Evolutionary conservation across 2,329 filamentous ascomycete species (phyloP).

Genomic region (Myriosclerotinia curreyana): DNA sequence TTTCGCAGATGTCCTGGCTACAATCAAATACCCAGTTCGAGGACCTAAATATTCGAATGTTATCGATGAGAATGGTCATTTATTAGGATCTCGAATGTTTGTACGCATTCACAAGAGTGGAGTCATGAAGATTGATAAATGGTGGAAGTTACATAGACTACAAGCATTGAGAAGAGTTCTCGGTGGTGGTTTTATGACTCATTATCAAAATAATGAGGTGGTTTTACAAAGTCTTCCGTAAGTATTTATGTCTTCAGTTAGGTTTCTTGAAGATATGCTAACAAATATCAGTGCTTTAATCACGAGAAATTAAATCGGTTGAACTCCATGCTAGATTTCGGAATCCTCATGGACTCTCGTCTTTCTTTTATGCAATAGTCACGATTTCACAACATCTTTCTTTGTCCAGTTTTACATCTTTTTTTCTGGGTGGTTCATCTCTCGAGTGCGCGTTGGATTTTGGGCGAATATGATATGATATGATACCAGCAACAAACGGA

Average conservation of each 20-base stretch:
- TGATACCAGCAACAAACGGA: neutral
- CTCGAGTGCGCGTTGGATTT: neutral
- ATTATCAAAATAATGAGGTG: slow-evolving; percentile 60
- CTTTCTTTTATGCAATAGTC: neutral
- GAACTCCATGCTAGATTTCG: neutral
- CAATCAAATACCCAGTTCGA: slow-evolving; percentile 62
- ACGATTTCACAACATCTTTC: neutral
- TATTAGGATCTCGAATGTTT: slow-evolving; percentile 60
- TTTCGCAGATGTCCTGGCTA: slow-evolving; percentile 64
- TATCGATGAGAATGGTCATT: slow-evolving; percentile 55
- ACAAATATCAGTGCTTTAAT: neutral
- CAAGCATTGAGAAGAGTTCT: slow-evolving; percentile 59
- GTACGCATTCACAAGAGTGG: slow-evolving; percentile 58
- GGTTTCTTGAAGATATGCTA: neutral
- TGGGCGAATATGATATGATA: neutral
- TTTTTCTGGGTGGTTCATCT: neutral
- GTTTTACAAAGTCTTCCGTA: slow-evolving; percentile 57
- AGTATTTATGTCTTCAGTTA: slow-evolving; percentile 21
- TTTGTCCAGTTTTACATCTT: neutral
- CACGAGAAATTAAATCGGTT: neutral
- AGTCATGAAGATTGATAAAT: slow-evolving; percentile 63
- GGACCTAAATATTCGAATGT: slow-evolving; percentile 66
- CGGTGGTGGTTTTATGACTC: slow-evolving; percentile 58
- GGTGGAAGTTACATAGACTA: slow-evolving; percentile 69
- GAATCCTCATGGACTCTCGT: neutral